Conservation (phyloP, 2,329 filamentous ascomycete species). For the Sporothrix euskadiensis region DNA sequence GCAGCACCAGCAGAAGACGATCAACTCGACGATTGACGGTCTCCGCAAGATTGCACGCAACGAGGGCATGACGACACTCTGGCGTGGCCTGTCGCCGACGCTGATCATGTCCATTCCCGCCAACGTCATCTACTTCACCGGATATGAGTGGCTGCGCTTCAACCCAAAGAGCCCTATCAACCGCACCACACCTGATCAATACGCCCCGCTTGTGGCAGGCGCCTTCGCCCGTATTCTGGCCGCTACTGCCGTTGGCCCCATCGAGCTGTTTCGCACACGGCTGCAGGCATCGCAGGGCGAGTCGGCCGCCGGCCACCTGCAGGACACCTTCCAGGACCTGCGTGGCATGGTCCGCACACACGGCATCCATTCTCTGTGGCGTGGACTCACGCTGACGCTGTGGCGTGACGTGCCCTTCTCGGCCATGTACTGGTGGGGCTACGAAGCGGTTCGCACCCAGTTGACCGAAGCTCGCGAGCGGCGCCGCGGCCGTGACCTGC, state of each 20-base stretch:
- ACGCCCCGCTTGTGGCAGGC: conserved; percentile 78
- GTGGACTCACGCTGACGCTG: conserved; percentile 83
- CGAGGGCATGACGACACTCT: conserved; percentile 82
- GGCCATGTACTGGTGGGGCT: conserved; percentile 97
- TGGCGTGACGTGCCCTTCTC: conserved; percentile 98
- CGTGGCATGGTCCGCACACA: conserved; percentile 74
- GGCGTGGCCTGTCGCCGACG: conserved; percentile 92
- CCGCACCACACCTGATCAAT: conserved; percentile 63
- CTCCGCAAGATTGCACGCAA: conserved; percentile 92
- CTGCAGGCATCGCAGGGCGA: conserved; percentile 74
- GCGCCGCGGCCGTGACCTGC: conserved; percentile 44
- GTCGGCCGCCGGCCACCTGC: conserved; percentile 67
- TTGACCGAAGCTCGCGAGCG: conserved; percentile 69
- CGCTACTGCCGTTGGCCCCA: conserved; percentile 79
- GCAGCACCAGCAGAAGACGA: conserved; percentile 77
- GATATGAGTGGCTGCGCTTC: conserved; percentile 90
- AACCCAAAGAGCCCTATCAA: conserved; percentile 72
- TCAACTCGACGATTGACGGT: conserved; percentile 89
- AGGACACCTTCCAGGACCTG: conserved; percentile 74
- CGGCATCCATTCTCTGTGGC: conserved; percentile 83
- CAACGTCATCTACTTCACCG: conserved; percentile 98
- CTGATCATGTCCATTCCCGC: conserved; percentile 90
- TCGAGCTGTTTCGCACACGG: conserved; percentile 91
- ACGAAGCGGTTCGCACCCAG: conserved; percentile 75
- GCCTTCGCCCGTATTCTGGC: conserved; percentile 75